Conservation (phyloP, 495 filamentous ascomycete species). For the Delitschia confertaspora region DNA sequence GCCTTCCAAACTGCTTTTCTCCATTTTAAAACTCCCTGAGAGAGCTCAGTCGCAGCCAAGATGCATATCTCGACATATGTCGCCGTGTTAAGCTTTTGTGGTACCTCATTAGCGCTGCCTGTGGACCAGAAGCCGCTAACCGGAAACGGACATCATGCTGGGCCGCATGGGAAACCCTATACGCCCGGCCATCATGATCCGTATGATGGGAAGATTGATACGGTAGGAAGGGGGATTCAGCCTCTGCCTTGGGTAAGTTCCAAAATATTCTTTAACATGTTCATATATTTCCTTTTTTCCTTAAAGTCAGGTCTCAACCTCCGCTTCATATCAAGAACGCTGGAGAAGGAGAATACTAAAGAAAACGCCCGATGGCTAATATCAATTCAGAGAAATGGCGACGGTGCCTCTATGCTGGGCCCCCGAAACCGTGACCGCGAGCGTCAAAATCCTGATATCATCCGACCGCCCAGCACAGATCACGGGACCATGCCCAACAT, state of each 20-base stretch:
- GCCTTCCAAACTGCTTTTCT: neutral
- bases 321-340: neutral
- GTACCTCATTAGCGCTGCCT: slow-evolving; percentile 18
- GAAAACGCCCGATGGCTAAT: neutral
- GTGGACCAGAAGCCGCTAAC: slow-evolving; percentile 37
- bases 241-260: slow-evolving; percentile 46
- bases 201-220: slow-evolving; percentile 47
- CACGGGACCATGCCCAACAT: slow-evolving; percentile 53
- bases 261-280: too few relatives aligned
- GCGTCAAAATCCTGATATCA: slow-evolving; percentile 54
- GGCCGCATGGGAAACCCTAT: slow-evolving; percentile 30
- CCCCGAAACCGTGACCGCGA: slow-evolving; percentile 56
- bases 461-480: slow-evolving; percentile 60
- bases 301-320: neutral
- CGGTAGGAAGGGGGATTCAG: slow-evolving; percentile 47
- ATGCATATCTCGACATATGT: slow-evolving; percentile 18
- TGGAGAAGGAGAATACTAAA: neutral
- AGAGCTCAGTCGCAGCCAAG: neutral
- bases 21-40: too few relatives aligned
- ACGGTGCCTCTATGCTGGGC: slow-evolving; percentile 53
- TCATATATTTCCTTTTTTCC: neutral
- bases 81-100: slow-evolving; percentile 10
- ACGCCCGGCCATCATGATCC: slow-evolving; percentile 39
- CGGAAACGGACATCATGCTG: slow-evolving; percentile 14
- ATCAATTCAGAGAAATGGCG: slow-evolving; percentile 45